Percentiles rank a stretch among this genome's conserved stretches.
phyloP scores from a whole-genome alignment of 2,329 filamentous ascomycete genomes.

The Xylaria multiplex region DNA sequence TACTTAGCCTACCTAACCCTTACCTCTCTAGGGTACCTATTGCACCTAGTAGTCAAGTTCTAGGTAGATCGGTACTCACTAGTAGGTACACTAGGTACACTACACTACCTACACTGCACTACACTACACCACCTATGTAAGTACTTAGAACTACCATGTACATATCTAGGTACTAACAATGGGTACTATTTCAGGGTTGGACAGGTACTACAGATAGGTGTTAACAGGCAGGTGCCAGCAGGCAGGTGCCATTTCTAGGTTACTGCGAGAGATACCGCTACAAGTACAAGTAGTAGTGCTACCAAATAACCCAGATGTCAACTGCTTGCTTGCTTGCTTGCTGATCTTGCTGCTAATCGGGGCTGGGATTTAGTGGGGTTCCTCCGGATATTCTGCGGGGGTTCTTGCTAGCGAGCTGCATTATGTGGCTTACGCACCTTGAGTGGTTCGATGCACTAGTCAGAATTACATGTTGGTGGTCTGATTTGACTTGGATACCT shows the following conservation, averaged over 20 bases:
- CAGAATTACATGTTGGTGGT: slow-evolving; percentile 28
- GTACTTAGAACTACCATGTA: no score
- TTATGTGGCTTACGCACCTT: slow-evolving; percentile 31
- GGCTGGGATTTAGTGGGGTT: slow-evolving; percentile 3
- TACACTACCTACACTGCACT: no score
- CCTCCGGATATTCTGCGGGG: slow-evolving; percentile 19
- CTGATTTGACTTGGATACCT: slow-evolving; percentile 14
- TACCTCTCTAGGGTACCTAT: no score
- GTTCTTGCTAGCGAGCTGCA: neutral
- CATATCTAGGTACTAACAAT: neutral
- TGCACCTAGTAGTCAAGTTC: no score
- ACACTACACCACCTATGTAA: no score
- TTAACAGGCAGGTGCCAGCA: neutral
- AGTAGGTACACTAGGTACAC: no score
- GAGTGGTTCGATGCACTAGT: slow-evolving; percentile 34
- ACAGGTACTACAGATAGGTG: neutral
- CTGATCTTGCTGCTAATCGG: neutral
- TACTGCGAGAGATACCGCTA: no score
- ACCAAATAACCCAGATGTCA: no score
- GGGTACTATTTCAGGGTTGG: slow-evolving; percentile 21
- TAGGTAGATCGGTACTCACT: no score
- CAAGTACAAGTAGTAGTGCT: neutral
- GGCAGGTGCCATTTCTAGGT: neutral
- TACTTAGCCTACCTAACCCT: no score
- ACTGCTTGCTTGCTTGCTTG: neutral